These are phyloP conservation scores for Ogataea trehalophila DNA, from an alignment of 805 yeast genomes.

Conservation along the genomic window DNA sequence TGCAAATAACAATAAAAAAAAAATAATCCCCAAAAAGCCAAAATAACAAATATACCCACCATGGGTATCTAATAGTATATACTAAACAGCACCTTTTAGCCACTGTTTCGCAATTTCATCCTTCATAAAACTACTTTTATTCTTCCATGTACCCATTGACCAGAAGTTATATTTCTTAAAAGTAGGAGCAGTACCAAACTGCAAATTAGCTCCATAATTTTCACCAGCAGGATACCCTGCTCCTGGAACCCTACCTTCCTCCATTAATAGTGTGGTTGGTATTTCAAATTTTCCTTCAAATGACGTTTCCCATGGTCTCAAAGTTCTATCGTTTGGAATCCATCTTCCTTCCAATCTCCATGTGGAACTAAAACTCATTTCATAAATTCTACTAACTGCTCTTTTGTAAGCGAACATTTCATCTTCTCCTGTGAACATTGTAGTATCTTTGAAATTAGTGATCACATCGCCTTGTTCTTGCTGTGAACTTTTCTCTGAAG, in stretches of 20 bases:
- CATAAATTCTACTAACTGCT: slow-evolving; percentile 59
- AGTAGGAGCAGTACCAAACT: slow-evolving; percentile 31
- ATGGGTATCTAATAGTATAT: background rate
- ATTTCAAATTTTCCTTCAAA: background rate
- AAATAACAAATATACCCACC: background rate
- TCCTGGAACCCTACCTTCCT: background rate
- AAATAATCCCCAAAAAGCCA: background rate
- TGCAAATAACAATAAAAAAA: background rate
- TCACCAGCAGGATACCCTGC: slow-evolving; percentile 1
- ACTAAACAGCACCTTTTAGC: slow-evolving; percentile 38
- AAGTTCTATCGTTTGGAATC: slow-evolving; percentile 46
- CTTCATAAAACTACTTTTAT: slow-evolving; percentile 39
- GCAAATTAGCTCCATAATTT: slow-evolving; percentile 5
- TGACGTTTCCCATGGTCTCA: slow-evolving; percentile 55
- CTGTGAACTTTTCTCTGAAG: slow-evolving; percentile 25
- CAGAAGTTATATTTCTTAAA: slow-evolving; percentile 51
- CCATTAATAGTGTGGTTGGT: slow-evolving; percentile 2
- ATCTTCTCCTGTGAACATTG: slow-evolving; percentile 71
- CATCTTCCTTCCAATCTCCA: slow-evolving; percentile 51
- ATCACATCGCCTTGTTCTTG: slow-evolving; percentile 6
- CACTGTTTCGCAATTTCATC: slow-evolving; percentile 54
- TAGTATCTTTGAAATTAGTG: slow-evolving; percentile 41
- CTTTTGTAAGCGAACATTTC: slow-evolving; percentile 69
- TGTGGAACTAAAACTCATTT: slow-evolving; percentile 26
- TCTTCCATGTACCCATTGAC: slow-evolving; percentile 65